Evolutionary conservation across 257 asterid genomes (phyloP), one percentile per base, ranked within the genome.

Genomic region (Echites panduratus): DNA sequence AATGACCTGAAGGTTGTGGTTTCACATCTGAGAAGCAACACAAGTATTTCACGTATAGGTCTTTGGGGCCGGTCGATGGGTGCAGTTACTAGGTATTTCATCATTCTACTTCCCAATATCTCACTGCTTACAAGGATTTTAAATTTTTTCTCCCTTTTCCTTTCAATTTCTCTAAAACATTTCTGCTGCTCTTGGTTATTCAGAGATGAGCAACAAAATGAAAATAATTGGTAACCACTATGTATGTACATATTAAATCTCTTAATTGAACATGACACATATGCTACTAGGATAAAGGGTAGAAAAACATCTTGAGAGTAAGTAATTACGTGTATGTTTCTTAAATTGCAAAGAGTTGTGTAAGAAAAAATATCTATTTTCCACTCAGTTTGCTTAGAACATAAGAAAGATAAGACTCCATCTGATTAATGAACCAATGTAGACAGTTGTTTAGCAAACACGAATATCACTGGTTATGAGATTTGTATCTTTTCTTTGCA

Each of bases 21-120:
- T 19, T 87, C 99, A 54, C 77, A 91, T 85, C 85, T 94, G 82
- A 84, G 97, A 82, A 82, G 87, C 89, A 89, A 87, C 52, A 78
- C 77, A 76, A 87, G 82, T 70, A 78, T 91, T 61, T 94, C 99
- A 57, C 89, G 95, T 49, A 86, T 94, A 73, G 99, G 96, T 77
- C 97, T 94, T 70, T 94, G 97, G 99, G 99, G 99, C 68, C 85
- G 99, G 81, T 94, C 99, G 40, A 94, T 94, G 99, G 99, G 99
- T 75, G 99, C 99, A 40, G 98, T 91, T 49, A 93, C 98, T 38
- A 85, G 98, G 98, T 93, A 81, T 19, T 79, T 82, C 64, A 69
- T 69, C 68, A 76, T 78, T 47, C 10, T 45, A 10, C 38, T 8
- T 68, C 43, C 64, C 40, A 58, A 58, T 22, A 22, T 11, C 22